Conservation (phyloP, 2,329 filamentous ascomycete genomes). For the Fusarium zealandicum region DNA sequence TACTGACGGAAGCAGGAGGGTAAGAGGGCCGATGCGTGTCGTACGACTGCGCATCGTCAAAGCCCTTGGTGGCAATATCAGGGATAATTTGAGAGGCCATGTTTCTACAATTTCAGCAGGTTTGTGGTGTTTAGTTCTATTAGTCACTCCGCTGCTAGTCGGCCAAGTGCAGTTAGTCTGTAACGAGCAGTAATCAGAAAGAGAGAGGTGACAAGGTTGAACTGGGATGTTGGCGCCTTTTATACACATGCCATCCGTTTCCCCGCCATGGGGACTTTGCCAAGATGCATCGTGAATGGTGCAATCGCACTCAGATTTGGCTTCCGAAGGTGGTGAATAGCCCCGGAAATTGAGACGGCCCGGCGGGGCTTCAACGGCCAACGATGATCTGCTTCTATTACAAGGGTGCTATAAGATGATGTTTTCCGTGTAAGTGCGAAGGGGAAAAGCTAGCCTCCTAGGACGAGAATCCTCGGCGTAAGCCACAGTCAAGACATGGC, state of each 20-base stretch:
- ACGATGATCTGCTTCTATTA: neutral
- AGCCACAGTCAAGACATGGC: too few species aligned
- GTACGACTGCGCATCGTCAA: slow-evolving; percentile 69
- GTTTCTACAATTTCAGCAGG: slow-evolving; percentile 6
- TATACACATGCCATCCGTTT: slow-evolving; percentile 24
- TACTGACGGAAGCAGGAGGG: slow-evolving; percentile 62
- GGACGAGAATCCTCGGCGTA: too few species aligned
- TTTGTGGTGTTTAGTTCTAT: neutral
- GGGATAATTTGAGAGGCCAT: slow-evolving; percentile 54
- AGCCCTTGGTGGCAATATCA: slow-evolving; percentile 62
- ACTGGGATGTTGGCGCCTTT: slow-evolving; percentile 14
- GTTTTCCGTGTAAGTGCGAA: too few species aligned
- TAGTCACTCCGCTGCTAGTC: slow-evolving; percentile 3
- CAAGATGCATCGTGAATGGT: slow-evolving; percentile 7
- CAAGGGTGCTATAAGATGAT: too few species aligned
- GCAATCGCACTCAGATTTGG: slow-evolving; percentile 29
- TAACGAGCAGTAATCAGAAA: slow-evolving; percentile 5
- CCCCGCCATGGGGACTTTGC: slow-evolving; percentile 21
- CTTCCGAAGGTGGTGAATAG: slow-evolving; percentile 10
- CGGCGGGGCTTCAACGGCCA: slow-evolving; percentile 33
- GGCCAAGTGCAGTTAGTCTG: neutral
- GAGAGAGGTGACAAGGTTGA: neutral
- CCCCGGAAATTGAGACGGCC: slow-evolving; percentile 24
- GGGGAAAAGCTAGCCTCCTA: too few species aligned
- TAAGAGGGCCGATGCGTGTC: slow-evolving; percentile 75